A percentile compares a stretch with the other conserved stretches of the same genome.
Evolutionary conservation across 106 monocot species (phyloP).

Genomic region (Gastrodia elata): DNA sequence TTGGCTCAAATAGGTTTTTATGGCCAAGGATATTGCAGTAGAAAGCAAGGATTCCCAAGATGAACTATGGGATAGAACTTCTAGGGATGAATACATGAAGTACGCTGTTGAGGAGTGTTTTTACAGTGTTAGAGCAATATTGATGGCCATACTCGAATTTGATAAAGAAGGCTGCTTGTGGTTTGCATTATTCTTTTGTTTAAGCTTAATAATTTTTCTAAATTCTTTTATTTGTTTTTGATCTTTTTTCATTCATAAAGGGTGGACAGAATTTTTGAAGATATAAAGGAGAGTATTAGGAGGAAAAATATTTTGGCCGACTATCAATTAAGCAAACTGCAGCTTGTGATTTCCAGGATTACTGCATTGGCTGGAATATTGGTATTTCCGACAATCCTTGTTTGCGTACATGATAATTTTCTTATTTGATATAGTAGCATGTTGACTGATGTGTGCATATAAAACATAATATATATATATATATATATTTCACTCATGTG

Average conservation of each 20-base stretch:
- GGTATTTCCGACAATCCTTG: constrained; percentile 23
- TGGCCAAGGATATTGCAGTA: constrained; percentile 83
- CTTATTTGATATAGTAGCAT: not conserved
- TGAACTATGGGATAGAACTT: constrained; percentile 78
- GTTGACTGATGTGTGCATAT: not conserved
- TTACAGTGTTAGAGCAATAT: constrained; percentile 37
- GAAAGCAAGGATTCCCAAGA: constrained; percentile 63
- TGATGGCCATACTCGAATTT: constrained; percentile 41
- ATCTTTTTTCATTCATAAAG: constrained; percentile 18
- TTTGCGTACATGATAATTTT: not conserved
- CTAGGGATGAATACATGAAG: constrained; percentile 85
- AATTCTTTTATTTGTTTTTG: not conserved
- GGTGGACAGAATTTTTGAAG: constrained; percentile 62
- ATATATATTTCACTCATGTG: too few relatives aligned
- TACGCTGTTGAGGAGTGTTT: constrained; percentile 90
- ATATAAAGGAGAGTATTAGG: constrained; percentile 34
- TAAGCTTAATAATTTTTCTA: not conserved
- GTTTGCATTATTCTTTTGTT: constrained; percentile 23
- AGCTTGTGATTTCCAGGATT: constrained; percentile 67
- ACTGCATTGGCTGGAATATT: constrained; percentile 69
- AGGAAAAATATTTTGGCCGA: constrained; percentile 30
- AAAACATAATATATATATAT: too few relatives aligned
- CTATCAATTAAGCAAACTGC: constrained; percentile 53
- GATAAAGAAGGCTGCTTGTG: constrained; percentile 65
- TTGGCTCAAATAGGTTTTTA: constrained; percentile 50